Evolutionary conservation across 208 protist genomes (phyloP), one percentile per base, ranked within the genome.

Genomic region (Trypanosoma brucei): DNA sequence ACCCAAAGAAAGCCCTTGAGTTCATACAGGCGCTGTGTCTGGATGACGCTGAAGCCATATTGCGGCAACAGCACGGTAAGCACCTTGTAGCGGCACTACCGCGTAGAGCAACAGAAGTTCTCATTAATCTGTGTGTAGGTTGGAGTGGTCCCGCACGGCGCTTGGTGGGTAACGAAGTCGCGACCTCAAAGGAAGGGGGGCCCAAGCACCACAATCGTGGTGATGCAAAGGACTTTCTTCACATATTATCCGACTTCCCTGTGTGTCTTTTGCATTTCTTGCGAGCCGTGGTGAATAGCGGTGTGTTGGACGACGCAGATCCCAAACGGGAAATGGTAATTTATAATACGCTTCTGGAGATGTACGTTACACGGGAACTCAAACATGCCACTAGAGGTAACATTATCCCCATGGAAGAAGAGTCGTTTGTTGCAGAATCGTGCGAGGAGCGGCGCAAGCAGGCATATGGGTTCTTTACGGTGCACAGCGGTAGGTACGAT

Each of bases 291-390:
- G 78, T 91, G 62, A 62, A 74, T 55, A 79, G 81, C 53, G 70
- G 70, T 54, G 71, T 78, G 33, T 45, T 86, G 35, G 78, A 90
- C 45, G 66, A 61, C 33, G 65, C 77, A 30, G 64, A 76, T 30
- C 48, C 35, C 13, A 61, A 61, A 30, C 55, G 45, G 42, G 56
- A 38, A 14, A 31, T 51, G 13, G 57, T 75, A n/a, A 59, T 83
- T 39, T 98, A 95, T 81, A 92, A 98, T 78, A 97, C 96, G n/a
- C 76, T 98, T 0, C 71, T 98, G 8, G 96, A 98, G 68, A 69
- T 98, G n/a, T 98, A 98, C 78, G 79, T 98, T 39, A 86, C 83
- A 14, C 57, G 63, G 14, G 61, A 78, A 2, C 61, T 88, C 50
- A 55, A 52, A 11, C 62, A 69, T 22, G 37, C 42, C 62, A 67